Conservation (phyloP, 352 stramenopile species). For the Globisporangium cystogenes region DNA sequence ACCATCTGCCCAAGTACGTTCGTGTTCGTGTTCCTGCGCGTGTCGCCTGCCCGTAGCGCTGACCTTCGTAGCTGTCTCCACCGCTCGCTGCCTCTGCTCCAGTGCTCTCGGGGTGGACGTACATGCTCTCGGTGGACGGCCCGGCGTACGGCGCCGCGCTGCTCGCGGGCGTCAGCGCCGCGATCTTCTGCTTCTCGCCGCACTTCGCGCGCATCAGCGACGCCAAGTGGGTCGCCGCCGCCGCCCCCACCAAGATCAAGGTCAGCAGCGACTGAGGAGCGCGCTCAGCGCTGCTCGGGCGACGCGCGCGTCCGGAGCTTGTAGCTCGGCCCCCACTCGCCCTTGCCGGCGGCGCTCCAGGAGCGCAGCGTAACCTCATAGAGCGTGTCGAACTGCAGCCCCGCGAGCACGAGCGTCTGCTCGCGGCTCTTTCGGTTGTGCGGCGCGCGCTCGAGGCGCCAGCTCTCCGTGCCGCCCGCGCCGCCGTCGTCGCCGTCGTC, state of each 20-base stretch:
- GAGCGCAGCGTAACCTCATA: constrained; percentile 66
- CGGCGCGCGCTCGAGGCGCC: constrained; percentile 28
- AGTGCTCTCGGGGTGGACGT: constrained; percentile 81
- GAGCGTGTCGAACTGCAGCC: constrained; percentile 47
- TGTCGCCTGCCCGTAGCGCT: no score
- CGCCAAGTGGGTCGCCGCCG: constrained; percentile 4
- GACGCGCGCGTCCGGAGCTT: constrained; percentile 28
- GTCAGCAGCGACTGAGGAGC: constrained; percentile 20
- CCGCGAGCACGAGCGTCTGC: constrained; percentile 34
- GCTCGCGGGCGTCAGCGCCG: constrained; percentile 51
- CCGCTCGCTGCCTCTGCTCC: constrained; percentile 1
- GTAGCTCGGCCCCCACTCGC: constrained; percentile 45
- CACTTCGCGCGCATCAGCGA: constrained; percentile 41
- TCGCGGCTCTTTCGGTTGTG: constrained; percentile 39
- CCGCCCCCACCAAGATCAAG: constrained; percentile 18
- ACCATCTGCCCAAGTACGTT: constrained; percentile 68
- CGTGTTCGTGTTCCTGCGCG: constrained; percentile 4
- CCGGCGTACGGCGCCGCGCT: constrained; percentile 60
- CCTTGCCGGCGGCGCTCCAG: constrained; percentile 49
- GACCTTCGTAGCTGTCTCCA: not conserved
- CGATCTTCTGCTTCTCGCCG: constrained; percentile 59
- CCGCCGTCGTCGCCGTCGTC: constrained; percentile 23
- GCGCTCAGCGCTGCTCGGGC: constrained; percentile 16
- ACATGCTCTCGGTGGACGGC: constrained; percentile 61
- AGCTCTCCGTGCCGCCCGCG: constrained; percentile 12